Evolutionary conservation across 805 yeast genomes (phyloP).

Genomic region (Ogataea angusta): DNA sequence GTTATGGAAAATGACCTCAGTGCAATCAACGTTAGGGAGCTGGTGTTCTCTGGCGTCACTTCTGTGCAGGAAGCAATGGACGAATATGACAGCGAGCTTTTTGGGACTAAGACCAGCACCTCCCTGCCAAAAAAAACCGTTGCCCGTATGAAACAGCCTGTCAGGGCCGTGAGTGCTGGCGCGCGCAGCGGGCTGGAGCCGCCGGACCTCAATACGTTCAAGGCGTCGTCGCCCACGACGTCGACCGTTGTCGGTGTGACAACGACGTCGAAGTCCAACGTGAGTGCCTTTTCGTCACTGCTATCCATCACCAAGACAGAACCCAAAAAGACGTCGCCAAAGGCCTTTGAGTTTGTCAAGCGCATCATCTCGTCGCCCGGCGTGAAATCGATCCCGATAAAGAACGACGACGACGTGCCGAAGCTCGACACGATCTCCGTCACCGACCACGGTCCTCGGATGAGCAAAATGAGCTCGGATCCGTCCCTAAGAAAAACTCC

Average conservation of each 20-base stretch:
- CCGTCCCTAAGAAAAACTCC: conserved; percentile 1
- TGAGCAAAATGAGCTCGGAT: conserved; percentile 7
- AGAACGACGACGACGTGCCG: conserved; percentile 19
- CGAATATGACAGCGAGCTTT: conserved; percentile 60
- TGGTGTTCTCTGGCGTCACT: conserved; percentile 37
- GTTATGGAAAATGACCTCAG: conserved; percentile 86
- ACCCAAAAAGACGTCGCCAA: conserved; percentile 18
- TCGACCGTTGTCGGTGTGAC: conserved; percentile 36
- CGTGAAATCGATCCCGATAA: conserved; percentile 9
- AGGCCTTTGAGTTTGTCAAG: conserved; percentile 31
- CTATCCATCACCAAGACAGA: conserved; percentile 33
- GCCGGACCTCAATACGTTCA: conserved; percentile 19
- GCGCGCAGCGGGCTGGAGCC: conserved; percentile 21
- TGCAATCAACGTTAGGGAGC: conserved; percentile 60
- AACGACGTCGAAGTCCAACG: conserved; percentile 34
- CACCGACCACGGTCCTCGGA: neutral
- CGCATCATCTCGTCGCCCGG: conserved; percentile 32
- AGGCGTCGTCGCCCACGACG: conserved; percentile 32
- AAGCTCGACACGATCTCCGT: conserved; percentile 15
- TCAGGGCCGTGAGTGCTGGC: conserved; percentile 7
- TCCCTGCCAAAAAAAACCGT: conserved; percentile 2
- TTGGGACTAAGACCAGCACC: conserved; percentile 24
- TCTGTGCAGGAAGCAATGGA: conserved; percentile 62
- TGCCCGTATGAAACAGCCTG: neutral
- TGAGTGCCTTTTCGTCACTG: conserved; percentile 39